Conservation (phyloP, 352 stramenopile species). For the Chrysophaeum taylorii region DNA sequence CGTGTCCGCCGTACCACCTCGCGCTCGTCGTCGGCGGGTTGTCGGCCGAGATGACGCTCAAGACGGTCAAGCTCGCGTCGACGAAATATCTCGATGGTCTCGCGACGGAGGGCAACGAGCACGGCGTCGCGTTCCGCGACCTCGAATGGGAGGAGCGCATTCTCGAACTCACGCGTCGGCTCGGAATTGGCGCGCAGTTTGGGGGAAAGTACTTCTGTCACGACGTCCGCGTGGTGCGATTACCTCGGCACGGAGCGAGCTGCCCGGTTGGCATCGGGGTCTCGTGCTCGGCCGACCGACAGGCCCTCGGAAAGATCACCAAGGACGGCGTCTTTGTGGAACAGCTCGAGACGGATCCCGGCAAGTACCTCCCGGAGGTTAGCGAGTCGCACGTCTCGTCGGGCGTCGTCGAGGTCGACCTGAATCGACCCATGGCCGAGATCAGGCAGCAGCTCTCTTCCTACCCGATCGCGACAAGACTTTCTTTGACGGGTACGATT, state of each 20-base stretch:
- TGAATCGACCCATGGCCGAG: constrained; percentile 67
- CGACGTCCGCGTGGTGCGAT: constrained; percentile 68
- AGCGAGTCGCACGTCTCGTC: constrained; percentile 38
- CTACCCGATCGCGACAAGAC: constrained; percentile 62
- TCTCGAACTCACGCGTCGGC: constrained; percentile 64
- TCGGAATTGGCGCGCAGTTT: constrained; percentile 74
- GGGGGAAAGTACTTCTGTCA: constrained; percentile 82
- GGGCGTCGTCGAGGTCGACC: constrained; percentile 62
- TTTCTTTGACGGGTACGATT: constrained; percentile 69
- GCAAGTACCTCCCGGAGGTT: constrained; percentile 67
- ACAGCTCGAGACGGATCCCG: constrained; percentile 64
- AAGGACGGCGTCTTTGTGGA: constrained; percentile 74
- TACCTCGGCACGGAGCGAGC: constrained; percentile 68
- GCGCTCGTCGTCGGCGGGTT: constrained; percentile 70
- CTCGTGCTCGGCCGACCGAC: constrained; percentile 69
- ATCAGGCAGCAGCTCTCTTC: constrained; percentile 54
- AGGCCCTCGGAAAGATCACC: constrained; percentile 69
- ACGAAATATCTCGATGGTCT: constrained; percentile 74
- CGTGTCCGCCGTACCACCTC: constrained; percentile 74
- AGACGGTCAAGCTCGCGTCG: constrained; percentile 72
- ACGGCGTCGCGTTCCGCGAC: constrained; percentile 66
- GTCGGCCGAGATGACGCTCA: constrained; percentile 68
- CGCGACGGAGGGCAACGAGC: constrained; percentile 54
- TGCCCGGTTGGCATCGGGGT: constrained; percentile 74
- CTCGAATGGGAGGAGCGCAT: constrained; percentile 65